These are phyloP conservation scores for Kodamaea arcana DNA, from an alignment of 1,139 yeast species.

Conservation along the genomic window DNA sequence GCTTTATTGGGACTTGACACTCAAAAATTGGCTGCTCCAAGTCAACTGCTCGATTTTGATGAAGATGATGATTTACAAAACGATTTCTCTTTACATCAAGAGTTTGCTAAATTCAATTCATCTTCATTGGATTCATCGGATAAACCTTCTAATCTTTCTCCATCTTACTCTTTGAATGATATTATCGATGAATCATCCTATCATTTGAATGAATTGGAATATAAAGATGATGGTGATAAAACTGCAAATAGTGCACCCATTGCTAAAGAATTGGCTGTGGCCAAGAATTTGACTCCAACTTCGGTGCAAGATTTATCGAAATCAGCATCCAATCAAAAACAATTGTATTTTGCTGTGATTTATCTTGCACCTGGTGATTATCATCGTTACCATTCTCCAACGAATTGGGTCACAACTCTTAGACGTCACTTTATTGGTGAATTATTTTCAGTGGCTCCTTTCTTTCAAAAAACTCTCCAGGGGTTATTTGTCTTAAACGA, in stretches of 20 bases:
- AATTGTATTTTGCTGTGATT: constrained; percentile 82
- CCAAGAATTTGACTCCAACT: constrained; percentile 39
- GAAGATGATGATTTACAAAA: constrained; percentile 37
- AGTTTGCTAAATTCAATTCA: constrained; percentile 73
- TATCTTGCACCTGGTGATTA: constrained; percentile 98
- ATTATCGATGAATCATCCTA: constrained; percentile 36
- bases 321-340: constrained; percentile 38
- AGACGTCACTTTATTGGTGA: constrained; percentile 97
- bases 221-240: constrained; percentile 59
- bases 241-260: constrained; percentile 33
- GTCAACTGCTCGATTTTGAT: constrained; percentile 49
- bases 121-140: no score
- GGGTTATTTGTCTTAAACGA: constrained; percentile 91
- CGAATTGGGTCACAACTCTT: constrained; percentile 90
- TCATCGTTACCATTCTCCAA: constrained; percentile 95
- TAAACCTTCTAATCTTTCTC: no score
- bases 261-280: constrained; percentile 39
- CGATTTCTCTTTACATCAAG: constrained; percentile 26
- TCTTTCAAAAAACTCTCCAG: constrained; percentile 81
- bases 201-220: constrained; percentile 44
- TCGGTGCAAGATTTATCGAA: constrained; percentile 25
- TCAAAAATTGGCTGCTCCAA: constrained; percentile 56
- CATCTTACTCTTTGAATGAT: constrained; percentile 48
- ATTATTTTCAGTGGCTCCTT: constrained; percentile 93
- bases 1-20: constrained; percentile 73